A percentile compares a stretch with the other conserved stretches of the same genome.
Evolutionary conservation across 2,329 filamentous ascomycete genomes (phyloP).

Genomic region (Talaromyces sp.): DNA sequence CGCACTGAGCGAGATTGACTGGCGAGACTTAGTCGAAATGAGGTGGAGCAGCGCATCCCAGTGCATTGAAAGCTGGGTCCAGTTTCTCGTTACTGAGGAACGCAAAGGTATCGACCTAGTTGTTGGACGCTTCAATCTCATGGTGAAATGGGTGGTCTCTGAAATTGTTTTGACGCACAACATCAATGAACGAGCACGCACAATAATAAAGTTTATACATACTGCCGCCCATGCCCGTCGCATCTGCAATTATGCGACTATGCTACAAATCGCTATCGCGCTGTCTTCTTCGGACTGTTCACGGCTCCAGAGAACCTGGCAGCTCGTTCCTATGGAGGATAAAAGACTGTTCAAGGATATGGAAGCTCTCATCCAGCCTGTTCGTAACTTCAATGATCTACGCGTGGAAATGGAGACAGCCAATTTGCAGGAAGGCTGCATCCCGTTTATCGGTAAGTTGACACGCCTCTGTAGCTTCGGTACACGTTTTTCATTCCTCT

Average conservation of each 20-base stretch:
- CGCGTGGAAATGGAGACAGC: conserved; percentile 66
- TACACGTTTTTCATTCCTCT: not conserved
- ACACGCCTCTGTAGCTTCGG: not conserved
- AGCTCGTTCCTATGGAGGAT: conserved; percentile 57
- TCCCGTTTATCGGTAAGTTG: conserved; percentile 63
- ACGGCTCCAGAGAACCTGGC: conserved; percentile 62
- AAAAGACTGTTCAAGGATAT: conserved; percentile 59
- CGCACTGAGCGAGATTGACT: conserved; percentile 66
- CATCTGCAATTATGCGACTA: conserved; percentile 66
- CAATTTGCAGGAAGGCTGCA: conserved; percentile 62
- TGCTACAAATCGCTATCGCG: conserved; percentile 67
- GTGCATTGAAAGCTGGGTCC: conserved; percentile 61
- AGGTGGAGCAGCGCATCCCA: conserved; percentile 61
- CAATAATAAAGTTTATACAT: conserved; percentile 66
- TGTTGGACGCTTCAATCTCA: conserved; percentile 67
- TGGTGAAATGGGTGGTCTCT: conserved; percentile 68
- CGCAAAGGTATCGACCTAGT: conserved; percentile 65
- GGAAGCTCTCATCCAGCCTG: conserved; percentile 63
- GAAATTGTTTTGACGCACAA: conserved; percentile 63
- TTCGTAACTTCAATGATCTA: conserved; percentile 66
- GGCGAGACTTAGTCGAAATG: conserved; percentile 67
- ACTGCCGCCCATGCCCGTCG: conserved; percentile 61
- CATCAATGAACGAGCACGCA: conserved; percentile 60
- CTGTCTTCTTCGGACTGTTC: conserved; percentile 62
- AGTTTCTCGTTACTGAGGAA: conserved; percentile 59